phyloP scores from a whole-genome alignment of 306 rosid genomes.

The Datisca glomerata region DNA sequence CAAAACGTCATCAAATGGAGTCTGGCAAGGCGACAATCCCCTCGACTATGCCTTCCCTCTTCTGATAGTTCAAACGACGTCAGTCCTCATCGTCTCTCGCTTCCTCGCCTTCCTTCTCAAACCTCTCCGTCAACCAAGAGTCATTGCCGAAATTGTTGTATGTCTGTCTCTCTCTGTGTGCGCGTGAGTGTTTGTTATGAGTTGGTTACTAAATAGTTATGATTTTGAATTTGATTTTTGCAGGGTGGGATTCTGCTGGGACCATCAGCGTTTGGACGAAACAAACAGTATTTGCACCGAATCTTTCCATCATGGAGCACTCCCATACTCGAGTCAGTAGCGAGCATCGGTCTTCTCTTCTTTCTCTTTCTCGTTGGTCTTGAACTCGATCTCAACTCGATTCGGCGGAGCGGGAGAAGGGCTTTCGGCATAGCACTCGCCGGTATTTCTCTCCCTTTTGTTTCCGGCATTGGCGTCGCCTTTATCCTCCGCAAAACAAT shows the following conservation, averaged over 20 bases:
- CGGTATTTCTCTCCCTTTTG: slow-evolving; percentile 60
- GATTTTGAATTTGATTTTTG: background rate
- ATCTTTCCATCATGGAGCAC: slow-evolving; percentile 64
- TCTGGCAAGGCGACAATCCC: slow-evolving; percentile 83
- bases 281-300: slow-evolving; percentile 26
- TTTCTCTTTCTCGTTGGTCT: slow-evolving; percentile 69
- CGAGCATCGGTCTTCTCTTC: slow-evolving; percentile 69
- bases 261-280: slow-evolving; percentile 65
- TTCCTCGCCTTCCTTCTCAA: slow-evolving; percentile 55
- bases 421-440: slow-evolving; percentile 58
- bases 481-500: slow-evolving; percentile 44
- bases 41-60: slow-evolving; percentile 71
- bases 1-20: slow-evolving; percentile 56
- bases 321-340: slow-evolving; percentile 59
- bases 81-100: slow-evolving; percentile 43
- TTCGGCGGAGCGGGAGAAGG: slow-evolving; percentile 43
- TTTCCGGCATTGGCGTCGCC: slow-evolving; percentile 61
- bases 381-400: slow-evolving; percentile 53
- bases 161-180: background rate
- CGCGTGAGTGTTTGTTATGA: too few species aligned
- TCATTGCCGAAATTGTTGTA: slow-evolving; percentile 70
- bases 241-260: slow-evolving; percentile 86
- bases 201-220: background rate
- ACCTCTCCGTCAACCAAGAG: slow-evolving; percentile 87
- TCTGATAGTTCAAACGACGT: slow-evolving; percentile 39